Evolutionary conservation across 2,329 filamentous ascomycete species (phyloP), one percentile per base, ranked within the genome.

Genomic region (Intubia oerlemansii): DNA sequence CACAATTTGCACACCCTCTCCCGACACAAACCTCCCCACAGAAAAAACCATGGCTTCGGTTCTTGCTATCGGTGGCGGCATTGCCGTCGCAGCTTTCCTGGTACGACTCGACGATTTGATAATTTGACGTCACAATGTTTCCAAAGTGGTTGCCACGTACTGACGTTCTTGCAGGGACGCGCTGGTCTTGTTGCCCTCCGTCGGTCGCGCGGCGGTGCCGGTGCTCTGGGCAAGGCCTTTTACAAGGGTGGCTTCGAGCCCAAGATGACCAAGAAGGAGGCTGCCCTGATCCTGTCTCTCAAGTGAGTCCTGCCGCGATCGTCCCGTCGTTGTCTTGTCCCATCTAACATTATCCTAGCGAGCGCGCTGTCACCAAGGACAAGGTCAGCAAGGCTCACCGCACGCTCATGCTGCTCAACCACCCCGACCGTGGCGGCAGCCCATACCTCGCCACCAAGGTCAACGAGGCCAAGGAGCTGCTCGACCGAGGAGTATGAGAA

Each of bases 221-320:
- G 76, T 39, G 73, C 77, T 20, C 57, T 92, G 41, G 88, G 88
- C 42, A 82, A 84, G 51, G 72, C 82, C 24, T 98, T 82, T 48
- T 95, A 93, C 64, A 98, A 95, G 54, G 88, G 88, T 41, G 88
- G 88, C n/a, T 98, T 98, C 48, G 88, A 98, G 57, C 62, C 71
- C 35, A 78, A 76, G 53, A 98, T 98, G 85, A 93, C 71, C 50
- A 69, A 76, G 50, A 72, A 76, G 49, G 88, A 98, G 55, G 88
- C 88, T 14, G 65, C 82, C 5, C 56, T 98, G 41, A 93, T 98
- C 35, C 57, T 98, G 27, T 78, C 88, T 39, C 71, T 95, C 36
- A 79, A 72, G 85, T 93, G 68, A n/a, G 35, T 35, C n/a, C n/a
- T n/a, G n/a, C n/a, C n/a, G n/a, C n/a, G n/a, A n/a, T n/a, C n/a